Percentiles rank a stretch among this genome's conserved stretches.
Conservation (phyloP, 345 rosid genomes). For the Camelina hispida region DNA sequence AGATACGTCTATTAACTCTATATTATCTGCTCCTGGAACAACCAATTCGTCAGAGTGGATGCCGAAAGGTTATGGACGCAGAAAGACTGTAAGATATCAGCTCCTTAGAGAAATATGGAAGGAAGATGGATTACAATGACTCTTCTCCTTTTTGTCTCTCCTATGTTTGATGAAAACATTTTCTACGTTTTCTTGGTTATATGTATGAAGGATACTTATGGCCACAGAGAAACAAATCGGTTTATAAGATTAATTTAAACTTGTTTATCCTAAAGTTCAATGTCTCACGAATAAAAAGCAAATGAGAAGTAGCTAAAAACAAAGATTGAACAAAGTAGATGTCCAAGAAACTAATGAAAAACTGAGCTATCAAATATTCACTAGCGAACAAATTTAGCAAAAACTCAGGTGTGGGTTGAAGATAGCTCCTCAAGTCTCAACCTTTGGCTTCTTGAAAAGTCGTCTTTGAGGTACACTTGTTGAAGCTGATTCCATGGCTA, state of each 20-base stretch:
- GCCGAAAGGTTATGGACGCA: constrained; percentile 54
- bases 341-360: background rate
- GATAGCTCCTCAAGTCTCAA: background rate
- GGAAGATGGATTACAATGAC: constrained; percentile 49
- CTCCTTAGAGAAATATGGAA: constrained; percentile 81
- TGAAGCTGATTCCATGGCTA: background rate
- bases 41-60: constrained; percentile 53
- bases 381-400: background rate
- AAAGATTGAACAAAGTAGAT: background rate
- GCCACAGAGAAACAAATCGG: constrained; percentile 9
- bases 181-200: constrained; percentile 12
- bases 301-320: background rate
- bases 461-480: constrained; percentile 4
- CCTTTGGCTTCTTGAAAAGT: background rate
- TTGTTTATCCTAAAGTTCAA: background rate
- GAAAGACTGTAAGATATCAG: constrained; percentile 66
- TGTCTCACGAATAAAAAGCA: background rate
- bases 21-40: constrained; percentile 52
- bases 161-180: background rate
- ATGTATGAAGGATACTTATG: background rate
- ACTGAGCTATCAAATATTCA: background rate
- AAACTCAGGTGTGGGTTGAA: background rate
- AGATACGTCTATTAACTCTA: constrained; percentile 69
- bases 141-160: background rate
- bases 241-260: background rate